These are phyloP conservation scores for Tieghemostelium lacteum DNA, from an alignment of 78 protist genomes.

Conservation along the genomic window DNA sequence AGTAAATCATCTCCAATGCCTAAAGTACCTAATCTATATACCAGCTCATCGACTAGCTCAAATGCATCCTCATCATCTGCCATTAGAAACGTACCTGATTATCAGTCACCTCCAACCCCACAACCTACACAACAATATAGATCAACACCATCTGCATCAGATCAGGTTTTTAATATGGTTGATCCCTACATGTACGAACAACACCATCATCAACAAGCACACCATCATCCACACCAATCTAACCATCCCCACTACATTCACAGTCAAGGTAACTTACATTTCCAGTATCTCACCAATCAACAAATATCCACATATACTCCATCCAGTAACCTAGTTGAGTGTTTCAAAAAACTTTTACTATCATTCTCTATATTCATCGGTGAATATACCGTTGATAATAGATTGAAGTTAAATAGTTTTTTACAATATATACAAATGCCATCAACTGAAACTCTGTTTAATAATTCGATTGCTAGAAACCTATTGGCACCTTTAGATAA, in stretches of 20 bases:
- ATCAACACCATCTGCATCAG: conserved; percentile 5
- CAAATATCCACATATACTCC: conserved; percentile 23
- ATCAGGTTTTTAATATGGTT: too few relatives aligned
- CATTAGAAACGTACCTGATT: not conserved
- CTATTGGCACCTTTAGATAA: conserved; percentile 1
- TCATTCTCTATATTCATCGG: conserved; percentile 29
- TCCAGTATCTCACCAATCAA: not conserved
- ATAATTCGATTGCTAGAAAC: not conserved
- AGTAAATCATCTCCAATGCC: conserved; percentile 51
- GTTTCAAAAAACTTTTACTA: conserved; percentile 5
- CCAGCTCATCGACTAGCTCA: too few relatives aligned
- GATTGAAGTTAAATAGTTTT: conserved; percentile 13
- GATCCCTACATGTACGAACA: too few relatives aligned
- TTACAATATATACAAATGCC: conserved; percentile 13
- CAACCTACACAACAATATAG: not conserved
- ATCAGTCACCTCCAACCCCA: not conserved
- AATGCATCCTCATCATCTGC: not conserved
- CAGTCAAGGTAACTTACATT: not conserved
- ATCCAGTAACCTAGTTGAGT: conserved; percentile 13
- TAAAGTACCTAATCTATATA: not conserved
- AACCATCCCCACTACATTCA: not conserved
- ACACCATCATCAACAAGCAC: conserved; percentile 10
- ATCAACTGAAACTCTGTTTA: conserved; percentile 15
- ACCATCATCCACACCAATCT: not conserved
- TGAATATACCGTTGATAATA: conserved; percentile 24